These are phyloP conservation scores for Phaeosphaeriaceae sp. DNA, from an alignment of 2,329 filamentous ascomycete genomes.

Conservation along the genomic window DNA sequence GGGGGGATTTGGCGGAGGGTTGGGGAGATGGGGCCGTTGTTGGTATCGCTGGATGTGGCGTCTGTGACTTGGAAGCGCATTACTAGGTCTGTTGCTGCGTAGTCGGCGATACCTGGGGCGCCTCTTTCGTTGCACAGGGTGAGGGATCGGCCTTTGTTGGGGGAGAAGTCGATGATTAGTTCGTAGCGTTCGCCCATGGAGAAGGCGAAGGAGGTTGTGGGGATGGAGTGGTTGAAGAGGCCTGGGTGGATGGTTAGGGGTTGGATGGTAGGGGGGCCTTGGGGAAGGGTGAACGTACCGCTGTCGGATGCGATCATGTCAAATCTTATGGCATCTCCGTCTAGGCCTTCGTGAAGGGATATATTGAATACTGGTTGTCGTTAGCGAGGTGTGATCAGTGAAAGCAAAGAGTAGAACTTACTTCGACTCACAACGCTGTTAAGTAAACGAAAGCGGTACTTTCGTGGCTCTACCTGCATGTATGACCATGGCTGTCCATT, in stretches of 20 bases:
- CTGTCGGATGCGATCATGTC: constrained; percentile 62
- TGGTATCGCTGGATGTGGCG: constrained; percentile 22
- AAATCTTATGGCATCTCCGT: constrained; percentile 52
- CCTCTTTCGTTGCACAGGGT: constrained; percentile 52
- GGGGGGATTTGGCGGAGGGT: constrained; percentile 34
- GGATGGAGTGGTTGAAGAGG: constrained; percentile 56
- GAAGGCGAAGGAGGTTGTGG: constrained; percentile 52
- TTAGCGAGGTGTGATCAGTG: neutral
- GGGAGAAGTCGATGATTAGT: constrained; percentile 62
- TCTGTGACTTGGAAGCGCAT: constrained; percentile 55
- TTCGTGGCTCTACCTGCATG: constrained; percentile 62
- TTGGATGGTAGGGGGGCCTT: neutral
- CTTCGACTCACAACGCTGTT: constrained; percentile 48
- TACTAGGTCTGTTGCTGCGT: constrained; percentile 51
- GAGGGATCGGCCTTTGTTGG: constrained; percentile 57
- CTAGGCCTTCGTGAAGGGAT: constrained; percentile 50
- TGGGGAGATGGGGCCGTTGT: constrained; percentile 37
- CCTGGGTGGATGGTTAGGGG: constrained; percentile 29
- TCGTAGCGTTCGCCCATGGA: constrained; percentile 66
- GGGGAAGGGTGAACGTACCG: constrained; percentile 30
- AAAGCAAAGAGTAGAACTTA: constrained; percentile 5
- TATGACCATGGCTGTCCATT: constrained; percentile 67
- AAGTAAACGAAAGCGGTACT: constrained; percentile 64
- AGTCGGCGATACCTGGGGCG: constrained; percentile 57
- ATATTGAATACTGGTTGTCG: constrained; percentile 54